A percentile compares a stretch with the other conserved stretches of the same genome.
Evolutionary conservation across 352 stramenopile species (phyloP).

Genomic region (Phytophthora citrophthora): DNA sequence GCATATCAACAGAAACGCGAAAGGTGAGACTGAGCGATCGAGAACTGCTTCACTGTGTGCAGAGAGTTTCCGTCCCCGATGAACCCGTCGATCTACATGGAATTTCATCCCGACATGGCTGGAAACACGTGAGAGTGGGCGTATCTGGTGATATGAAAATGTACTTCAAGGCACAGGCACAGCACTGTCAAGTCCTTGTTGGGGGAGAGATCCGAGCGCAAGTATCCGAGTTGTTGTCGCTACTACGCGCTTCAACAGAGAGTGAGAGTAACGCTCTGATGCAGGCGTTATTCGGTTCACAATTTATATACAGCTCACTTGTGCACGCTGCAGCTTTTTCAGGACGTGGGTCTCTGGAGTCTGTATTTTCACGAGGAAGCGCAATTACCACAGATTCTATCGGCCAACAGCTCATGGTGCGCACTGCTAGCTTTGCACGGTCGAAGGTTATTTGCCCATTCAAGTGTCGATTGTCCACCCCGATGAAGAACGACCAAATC

Average conservation of each 20-base stretch:
- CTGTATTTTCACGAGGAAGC: constrained; percentile 3
- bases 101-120: constrained; percentile 11
- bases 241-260: constrained; percentile 34
- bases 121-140: constrained; percentile 21
- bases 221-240: constrained; percentile 14
- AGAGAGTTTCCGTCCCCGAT: constrained; percentile 19
- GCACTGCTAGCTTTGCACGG: constrained; percentile 11
- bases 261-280: constrained; percentile 36
- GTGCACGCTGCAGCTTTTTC: constrained; percentile 21
- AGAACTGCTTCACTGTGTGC: constrained; percentile 32
- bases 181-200: constrained; percentile 26
- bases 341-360: constrained; percentile 10
- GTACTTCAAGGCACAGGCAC: constrained; percentile 12
- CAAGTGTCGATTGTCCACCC: neutral
- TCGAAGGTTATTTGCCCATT: neutral
- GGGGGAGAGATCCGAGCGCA: constrained; percentile 20
- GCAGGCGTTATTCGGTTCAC: constrained; percentile 16
- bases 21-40: constrained; percentile 29
- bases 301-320: constrained; percentile 43
- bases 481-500: constrained; percentile 29
- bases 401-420: constrained; percentile 23
- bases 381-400: neutral
- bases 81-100: constrained; percentile 15
- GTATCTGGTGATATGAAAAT: constrained; percentile 15
- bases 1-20: constrained; percentile 7